These are phyloP conservation scores for Penicillium riverlandense DNA, from an alignment of 495 filamentous ascomycete species.

Conservation along the genomic window DNA sequence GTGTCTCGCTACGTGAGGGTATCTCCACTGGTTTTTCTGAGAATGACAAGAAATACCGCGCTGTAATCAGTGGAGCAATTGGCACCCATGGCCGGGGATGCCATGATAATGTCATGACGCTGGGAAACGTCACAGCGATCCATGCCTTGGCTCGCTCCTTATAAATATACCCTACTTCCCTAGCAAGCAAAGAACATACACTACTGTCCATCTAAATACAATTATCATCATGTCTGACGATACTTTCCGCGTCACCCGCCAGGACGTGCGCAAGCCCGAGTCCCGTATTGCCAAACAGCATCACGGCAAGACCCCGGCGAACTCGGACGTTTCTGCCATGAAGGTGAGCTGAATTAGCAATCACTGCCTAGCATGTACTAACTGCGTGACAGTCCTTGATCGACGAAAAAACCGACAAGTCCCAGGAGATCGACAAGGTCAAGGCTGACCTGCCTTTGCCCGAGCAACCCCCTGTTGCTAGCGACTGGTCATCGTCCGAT, in stretches of 20 bases:
- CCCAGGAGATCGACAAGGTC: conserved; percentile 54
- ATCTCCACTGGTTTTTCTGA: too few species aligned
- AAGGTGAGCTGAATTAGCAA: conserved; percentile 23
- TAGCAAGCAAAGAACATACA: not conserved
- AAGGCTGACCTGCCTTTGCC: conserved; percentile 71
- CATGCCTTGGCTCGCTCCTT: not conserved
- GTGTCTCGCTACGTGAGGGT: too few species aligned
- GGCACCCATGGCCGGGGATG: not conserved
- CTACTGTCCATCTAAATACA: not conserved
- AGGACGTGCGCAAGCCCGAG: conserved; percentile 47
- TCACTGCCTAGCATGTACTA: not conserved
- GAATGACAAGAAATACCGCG: too few species aligned
- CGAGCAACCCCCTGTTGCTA: conserved; percentile 62
- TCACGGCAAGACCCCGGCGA: conserved; percentile 33
- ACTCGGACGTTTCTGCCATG: conserved; percentile 40
- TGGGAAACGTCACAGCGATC: conserved; percentile 7
- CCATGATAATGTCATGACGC: conserved; percentile 1
- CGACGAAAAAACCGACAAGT: conserved; percentile 46
- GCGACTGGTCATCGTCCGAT: conserved; percentile 73
- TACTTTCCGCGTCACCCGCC: conserved; percentile 44
- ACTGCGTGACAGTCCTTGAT: conserved; percentile 36
- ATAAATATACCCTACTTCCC: not conserved
- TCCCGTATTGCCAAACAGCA: conserved; percentile 34
- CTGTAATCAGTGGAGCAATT: too few species aligned
- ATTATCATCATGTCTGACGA: conserved; percentile 36